phyloP scores from a whole-genome alignment of 148 eudicot species.

The Cornus suecica region DNA sequence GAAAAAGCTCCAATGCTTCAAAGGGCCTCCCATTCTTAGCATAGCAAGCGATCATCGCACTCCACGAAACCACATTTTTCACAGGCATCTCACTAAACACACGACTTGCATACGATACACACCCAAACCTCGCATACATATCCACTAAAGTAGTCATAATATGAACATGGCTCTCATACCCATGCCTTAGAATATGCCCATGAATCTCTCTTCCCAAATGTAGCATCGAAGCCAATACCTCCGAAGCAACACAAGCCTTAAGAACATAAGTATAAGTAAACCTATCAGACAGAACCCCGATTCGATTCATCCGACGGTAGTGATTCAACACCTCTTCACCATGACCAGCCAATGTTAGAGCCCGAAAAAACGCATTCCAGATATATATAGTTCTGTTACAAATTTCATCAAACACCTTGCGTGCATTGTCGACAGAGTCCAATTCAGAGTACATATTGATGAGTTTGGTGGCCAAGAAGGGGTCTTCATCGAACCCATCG shows the following conservation, averaged over 20 bases:
- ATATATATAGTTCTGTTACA: slow-evolving; percentile 54
- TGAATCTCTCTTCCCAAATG: slow-evolving; percentile 74
- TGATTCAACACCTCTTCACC: slow-evolving; percentile 71
- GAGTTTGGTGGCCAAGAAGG: slow-evolving; percentile 81
- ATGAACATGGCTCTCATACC: slow-evolving; percentile 75
- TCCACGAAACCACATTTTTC: slow-evolving; percentile 93
- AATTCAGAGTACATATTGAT: slow-evolving; percentile 66
- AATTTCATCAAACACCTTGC: slow-evolving; percentile 77
- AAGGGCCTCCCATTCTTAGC: slow-evolving; percentile 70
- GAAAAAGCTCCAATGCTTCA: slow-evolving; percentile 71
- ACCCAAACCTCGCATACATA: slow-evolving; percentile 77
- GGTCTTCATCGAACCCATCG: slow-evolving; percentile 70
- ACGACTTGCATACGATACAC: slow-evolving; percentile 46
- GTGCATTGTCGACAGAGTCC: slow-evolving; percentile 57
- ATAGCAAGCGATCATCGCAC: slow-evolving; percentile 88
- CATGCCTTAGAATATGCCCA: slow-evolving; percentile 70
- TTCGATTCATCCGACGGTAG: slow-evolving; percentile 59
- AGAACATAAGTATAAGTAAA: slow-evolving; percentile 80
- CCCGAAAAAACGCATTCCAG: slow-evolving; percentile 81
- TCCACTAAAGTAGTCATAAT: slow-evolving; percentile 91
- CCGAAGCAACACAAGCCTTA: slow-evolving; percentile 86
- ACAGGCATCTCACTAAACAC: slow-evolving; percentile 61
- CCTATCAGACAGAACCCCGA: slow-evolving; percentile 62
- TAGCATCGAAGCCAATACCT: slow-evolving; percentile 31
- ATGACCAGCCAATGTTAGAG: slow-evolving; percentile 54